A percentile compares a stretch with the other conserved stretches of the same genome.
These are phyloP conservation scores for Neurospora intermedia DNA, from an alignment of 495 filamentous ascomycete species.

Conservation along the genomic window DNA sequence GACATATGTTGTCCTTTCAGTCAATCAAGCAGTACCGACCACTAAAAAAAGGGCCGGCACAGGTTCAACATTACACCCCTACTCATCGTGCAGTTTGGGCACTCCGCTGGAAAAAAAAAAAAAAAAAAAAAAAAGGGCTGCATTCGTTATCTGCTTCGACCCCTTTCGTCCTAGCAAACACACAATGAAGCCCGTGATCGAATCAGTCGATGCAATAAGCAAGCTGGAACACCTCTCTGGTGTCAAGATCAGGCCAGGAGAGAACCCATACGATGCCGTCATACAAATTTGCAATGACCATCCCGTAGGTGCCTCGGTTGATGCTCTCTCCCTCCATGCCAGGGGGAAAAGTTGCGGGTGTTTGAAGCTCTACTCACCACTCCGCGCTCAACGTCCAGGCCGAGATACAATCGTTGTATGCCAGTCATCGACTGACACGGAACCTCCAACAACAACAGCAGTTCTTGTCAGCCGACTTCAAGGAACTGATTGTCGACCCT, in stretches of 20 bases:
- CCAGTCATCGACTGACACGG: conserved; percentile 57
- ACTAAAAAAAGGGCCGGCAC: not conserved
- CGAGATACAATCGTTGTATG: conserved; percentile 62
- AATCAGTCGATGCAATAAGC: conserved; percentile 37
- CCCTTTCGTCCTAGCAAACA: not conserved
- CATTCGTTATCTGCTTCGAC: not conserved
- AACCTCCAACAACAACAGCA: conserved; percentile 60
- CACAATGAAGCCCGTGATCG: conserved; percentile 25
- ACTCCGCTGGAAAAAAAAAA: not conserved
- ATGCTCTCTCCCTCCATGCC: not conserved
- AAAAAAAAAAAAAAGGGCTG: too few relatives aligned
- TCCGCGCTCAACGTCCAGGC: conserved; percentile 29
- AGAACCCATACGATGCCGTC: conserved; percentile 70
- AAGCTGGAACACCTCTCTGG: conserved; percentile 49
- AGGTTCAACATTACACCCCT: not conserved
- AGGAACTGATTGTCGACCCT: conserved; percentile 61
- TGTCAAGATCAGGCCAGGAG: conserved; percentile 31
- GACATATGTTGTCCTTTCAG: not conserved
- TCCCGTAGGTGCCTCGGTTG: conserved; percentile 36
- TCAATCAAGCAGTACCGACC: not conserved
- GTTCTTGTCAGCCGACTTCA: conserved; percentile 57
- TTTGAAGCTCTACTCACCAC: not conserved
- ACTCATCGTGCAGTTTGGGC: not conserved
- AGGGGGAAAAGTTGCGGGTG: not conserved
- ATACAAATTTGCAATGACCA: conserved; percentile 50